Evolutionary conservation across 345 rosid genomes (phyloP), one percentile per base, ranked within the genome.

Genomic region (Euphorbia pulcherrima): DNA sequence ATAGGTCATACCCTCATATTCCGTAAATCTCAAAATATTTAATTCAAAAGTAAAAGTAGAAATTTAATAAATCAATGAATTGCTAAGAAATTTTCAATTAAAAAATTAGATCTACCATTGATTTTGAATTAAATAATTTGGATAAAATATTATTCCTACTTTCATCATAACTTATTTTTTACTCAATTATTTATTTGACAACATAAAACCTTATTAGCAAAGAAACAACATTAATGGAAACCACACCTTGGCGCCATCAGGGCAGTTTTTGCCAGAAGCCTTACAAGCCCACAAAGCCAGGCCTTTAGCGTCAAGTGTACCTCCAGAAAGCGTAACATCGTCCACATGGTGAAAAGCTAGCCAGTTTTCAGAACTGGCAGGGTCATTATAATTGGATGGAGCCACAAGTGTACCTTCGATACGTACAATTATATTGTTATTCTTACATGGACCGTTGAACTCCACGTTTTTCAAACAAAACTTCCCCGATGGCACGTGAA

Each of bases 391-490:
- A 72, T 87, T 73, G 0, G 83, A 68, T 0, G 96, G 92, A 62
- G 96, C 94, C 29, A 89, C 84, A 27, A 89, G 83, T 9, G 87
- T 87, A 18, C 94, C 92, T 13, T 81, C 83, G 6, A 92, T 81
- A 18, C 63, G 72, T 59, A 89, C 50, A 0, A 80, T 60, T 53
- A 87, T 73, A 47, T 75, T 84, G 16, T 26, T 58, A 30, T 72
- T 86, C 44, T 81, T 86, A 78, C 96, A 92, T 4, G 82, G 85
- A 60, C 94, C 97, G 1, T 75, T 62, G 67, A 92, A 87, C 2
- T 35, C 67, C 68, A 75, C 75, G 20, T 71, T 72, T 2, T 56
- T 67, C 50, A 92, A 46, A 40, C 71, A 69, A 76, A 80, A 90
- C 69, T 76, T 74, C 39, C 92, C 94, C 0, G 44, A 56, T 1